These are phyloP conservation scores for Russula lepida DNA, from an alignment of 768 basidiomycete species.

Conservation along the genomic window DNA sequence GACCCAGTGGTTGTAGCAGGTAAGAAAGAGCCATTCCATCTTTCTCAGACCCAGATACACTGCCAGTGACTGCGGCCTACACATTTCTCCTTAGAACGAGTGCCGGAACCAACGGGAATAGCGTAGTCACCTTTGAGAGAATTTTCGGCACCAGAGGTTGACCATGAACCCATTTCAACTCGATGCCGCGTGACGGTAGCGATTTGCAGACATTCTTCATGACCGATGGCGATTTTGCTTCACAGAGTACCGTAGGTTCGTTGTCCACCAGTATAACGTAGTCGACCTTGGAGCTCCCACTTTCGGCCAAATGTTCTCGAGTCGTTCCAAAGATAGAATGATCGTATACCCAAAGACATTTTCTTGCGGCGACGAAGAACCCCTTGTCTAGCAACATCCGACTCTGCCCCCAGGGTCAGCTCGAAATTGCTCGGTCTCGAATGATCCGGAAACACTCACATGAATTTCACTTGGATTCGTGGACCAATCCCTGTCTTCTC, in stretches of 20 bases:
- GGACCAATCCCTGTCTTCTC: neutral
- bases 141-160: neutral
- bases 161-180: neutral
- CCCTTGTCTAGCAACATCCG: neutral
- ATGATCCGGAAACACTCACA: neutral
- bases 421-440: neutral
- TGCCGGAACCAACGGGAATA: neutral
- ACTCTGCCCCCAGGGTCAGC: neutral
- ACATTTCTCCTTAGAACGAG: neutral
- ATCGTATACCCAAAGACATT: neutral
- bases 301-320: neutral
- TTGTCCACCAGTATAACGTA: neutral
- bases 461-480: neutral
- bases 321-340: fast-evolving
- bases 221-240: neutral
- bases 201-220: neutral
- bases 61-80: neutral
- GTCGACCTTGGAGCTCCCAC: neutral
- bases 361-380: neutral
- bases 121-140: neutral
- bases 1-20: neutral
- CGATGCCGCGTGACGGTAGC: neutral
- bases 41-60: neutral
- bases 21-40: neutral
- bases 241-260: neutral